Conservation (phyloP, 2,329 filamentous ascomycete species). For the Alternaria viburni region DNA sequence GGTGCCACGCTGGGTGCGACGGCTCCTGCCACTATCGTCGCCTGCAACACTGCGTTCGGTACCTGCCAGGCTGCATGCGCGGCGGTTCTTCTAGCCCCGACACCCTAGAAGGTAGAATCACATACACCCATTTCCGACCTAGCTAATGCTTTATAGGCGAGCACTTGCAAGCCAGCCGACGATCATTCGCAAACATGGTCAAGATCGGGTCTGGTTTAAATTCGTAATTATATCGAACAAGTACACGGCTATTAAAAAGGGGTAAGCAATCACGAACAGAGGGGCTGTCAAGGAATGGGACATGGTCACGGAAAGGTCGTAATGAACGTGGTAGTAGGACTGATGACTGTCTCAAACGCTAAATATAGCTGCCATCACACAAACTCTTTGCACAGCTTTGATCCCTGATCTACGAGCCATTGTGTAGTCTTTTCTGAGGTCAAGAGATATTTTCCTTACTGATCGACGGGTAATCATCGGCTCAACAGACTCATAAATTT, state of each 20-base stretch:
- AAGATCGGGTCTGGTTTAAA: not conserved
- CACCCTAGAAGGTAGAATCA: constrained; percentile 22
- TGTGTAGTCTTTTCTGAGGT: not conserved
- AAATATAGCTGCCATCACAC: not conserved
- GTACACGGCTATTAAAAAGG: not conserved
- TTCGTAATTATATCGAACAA: not conserved
- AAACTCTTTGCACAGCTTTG: not conserved
- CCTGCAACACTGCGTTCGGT: constrained; percentile 56
- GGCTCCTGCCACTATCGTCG: constrained; percentile 51
- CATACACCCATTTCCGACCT: too few relatives aligned
- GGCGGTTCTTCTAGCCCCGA: constrained; percentile 42
- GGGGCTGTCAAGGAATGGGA: not conserved
- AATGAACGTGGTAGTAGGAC: not conserved
- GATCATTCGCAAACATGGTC: not conserved
- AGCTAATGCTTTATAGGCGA: not conserved
- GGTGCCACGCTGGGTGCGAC: constrained; percentile 48
- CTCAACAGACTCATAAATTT: not conserved
- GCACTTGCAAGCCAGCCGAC: not conserved
- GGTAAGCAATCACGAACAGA: not conserved
- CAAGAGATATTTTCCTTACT: not conserved
- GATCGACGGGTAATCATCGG: not conserved
- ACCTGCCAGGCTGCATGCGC: constrained; percentile 56
- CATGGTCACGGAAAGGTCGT: not conserved
- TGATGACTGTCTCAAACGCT: not conserved
- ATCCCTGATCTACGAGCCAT: not conserved